Base-by-base conservation (phyloP, 148 eudicot genomes). In the Pouteria glomerata region DNA sequence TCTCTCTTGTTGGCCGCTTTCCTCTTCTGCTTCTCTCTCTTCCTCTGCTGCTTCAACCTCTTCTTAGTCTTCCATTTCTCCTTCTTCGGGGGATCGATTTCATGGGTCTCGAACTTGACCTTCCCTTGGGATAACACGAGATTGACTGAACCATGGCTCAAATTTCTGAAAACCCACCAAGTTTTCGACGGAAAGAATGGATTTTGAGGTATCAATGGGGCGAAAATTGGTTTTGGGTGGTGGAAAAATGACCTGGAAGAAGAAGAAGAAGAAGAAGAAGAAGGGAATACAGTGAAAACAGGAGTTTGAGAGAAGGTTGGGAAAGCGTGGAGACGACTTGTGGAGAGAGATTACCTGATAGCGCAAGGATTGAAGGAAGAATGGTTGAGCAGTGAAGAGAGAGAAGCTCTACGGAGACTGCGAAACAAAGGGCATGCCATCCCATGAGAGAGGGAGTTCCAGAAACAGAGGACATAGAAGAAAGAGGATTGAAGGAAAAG, bases 11-110 rank as follows among this genome's bases (percentile, higher is more conserved):
- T 94, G 35, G 97, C 96, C 6, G 76, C 78, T 79, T 82, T 91
- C 44, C 97, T 88, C 82, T 81, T 83, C 65, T 86, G 66, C 70
- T 94, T 94, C 78, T 91, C 96, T 63, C 83, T 88, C 85, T 77
- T 80, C 79, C 84, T 82, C 82, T 86, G 84, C 77, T 83, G 74
- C 85, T 91, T 91, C 35, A 94, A 71, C 79, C 88, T 84, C 80
- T 94, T 94, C 87, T 94, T 94, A 12, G 89, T 87, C 77, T 27
- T 70, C 93, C 96, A 94, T 79, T 88, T 94, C 44, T 88, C 81
- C 67, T 86, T 94, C 84, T 86, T 86, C n/a, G 96, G 98, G 27
- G 93, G 90, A 60, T 94, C 97, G 30, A 69, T 58, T 73, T 89
- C 88, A 45, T 77, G 87, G 8, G 83, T 85, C 77, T 91, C 97